Conservation (phyloP, 306 rosid species). For the Mimosa pudica region DNA sequence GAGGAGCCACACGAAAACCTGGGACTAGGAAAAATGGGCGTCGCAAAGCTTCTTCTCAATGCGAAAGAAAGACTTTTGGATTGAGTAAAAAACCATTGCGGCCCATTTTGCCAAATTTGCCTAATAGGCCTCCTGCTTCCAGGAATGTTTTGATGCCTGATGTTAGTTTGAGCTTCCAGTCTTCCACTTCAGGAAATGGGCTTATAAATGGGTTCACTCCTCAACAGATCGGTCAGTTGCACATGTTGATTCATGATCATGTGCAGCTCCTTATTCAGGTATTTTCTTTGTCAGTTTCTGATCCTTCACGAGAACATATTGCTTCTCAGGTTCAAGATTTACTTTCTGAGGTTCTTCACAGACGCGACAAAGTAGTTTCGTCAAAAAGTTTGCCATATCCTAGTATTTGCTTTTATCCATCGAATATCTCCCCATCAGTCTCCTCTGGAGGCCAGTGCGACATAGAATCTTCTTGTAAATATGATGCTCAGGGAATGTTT, state of each 20-base stretch:
- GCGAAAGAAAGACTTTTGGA: conserved; percentile 55
- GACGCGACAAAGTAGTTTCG: conserved; percentile 59
- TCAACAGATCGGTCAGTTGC: conserved; percentile 80
- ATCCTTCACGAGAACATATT: conserved; percentile 73
- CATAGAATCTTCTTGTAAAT: conserved; percentile 43
- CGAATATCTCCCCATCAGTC: conserved; percentile 46
- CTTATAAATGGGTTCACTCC: conserved; percentile 78
- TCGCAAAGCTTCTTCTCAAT: conserved; percentile 48
- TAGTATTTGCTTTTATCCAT: conserved; percentile 64
- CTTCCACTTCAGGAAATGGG: conserved; percentile 53
- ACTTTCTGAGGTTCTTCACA: conserved; percentile 78
- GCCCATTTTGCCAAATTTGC: conserved; percentile 77
- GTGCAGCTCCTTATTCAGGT: conserved; percentile 95
- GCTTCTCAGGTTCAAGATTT: conserved; percentile 82
- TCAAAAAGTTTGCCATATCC: conserved; percentile 73
- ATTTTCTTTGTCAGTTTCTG: conserved; percentile 71
- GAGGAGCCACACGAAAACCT: conserved; percentile 71
- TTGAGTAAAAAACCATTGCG: conserved; percentile 71
- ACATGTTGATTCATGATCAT: conserved; percentile 83
- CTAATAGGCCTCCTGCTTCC: conserved; percentile 48
- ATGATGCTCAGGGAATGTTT: conserved; percentile 33
- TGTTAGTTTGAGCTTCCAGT: conserved; percentile 40
- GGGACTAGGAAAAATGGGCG: conserved; percentile 84
- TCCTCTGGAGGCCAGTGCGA: conserved; percentile 51
- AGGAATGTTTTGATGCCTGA: conserved; percentile 57